These are phyloP conservation scores for Cucumis cinereus DNA, from an alignment of 306 rosid species.

Conservation along the genomic window DNA sequence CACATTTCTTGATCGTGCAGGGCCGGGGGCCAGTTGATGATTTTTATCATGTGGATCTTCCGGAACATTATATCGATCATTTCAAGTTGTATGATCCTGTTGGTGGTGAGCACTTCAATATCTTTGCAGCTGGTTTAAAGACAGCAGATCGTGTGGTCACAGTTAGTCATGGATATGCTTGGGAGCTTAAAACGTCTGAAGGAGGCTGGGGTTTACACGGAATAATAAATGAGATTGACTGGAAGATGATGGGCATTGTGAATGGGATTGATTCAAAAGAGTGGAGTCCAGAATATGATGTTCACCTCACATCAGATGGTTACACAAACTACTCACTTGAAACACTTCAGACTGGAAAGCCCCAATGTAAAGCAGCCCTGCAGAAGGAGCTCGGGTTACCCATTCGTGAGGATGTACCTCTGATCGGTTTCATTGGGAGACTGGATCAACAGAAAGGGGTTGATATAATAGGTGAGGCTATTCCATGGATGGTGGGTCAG, in stretches of 20 bases:
- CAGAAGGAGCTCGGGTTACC: conserved; percentile 90
- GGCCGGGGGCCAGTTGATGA: conserved; percentile 88
- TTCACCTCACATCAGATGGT: conserved; percentile 66
- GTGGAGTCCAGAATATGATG: conserved; percentile 67
- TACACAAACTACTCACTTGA: conserved; percentile 69
- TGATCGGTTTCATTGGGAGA: conserved; percentile 73
- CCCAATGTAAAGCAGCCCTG: conserved; percentile 71
- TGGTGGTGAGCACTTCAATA: conserved; percentile 94
- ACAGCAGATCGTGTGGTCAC: conserved; percentile 78
- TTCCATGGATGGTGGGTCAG: conserved; percentile 86
- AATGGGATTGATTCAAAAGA: conserved; percentile 80
- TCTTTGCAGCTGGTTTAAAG: conserved; percentile 91
- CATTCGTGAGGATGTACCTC: conserved; percentile 50
- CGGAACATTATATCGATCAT: conserved; percentile 55
- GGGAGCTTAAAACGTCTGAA: conserved; percentile 78
- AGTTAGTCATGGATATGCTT: conserved; percentile 85
- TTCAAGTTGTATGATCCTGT: conserved; percentile 65
- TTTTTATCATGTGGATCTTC: conserved; percentile 45
- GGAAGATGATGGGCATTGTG: conserved; percentile 87
- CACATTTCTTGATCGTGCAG: conserved; percentile 22
- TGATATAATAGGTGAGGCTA: conserved; percentile 73
- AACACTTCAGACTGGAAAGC: conserved; percentile 64
- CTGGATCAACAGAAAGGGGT: conserved; percentile 86
- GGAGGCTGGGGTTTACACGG: conserved; percentile 97
- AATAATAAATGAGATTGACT: conserved; percentile 65